phyloP scores from a whole-genome alignment of 2,329 filamentous ascomycete species.

The Ilyonectria mors-panacis region DNA sequence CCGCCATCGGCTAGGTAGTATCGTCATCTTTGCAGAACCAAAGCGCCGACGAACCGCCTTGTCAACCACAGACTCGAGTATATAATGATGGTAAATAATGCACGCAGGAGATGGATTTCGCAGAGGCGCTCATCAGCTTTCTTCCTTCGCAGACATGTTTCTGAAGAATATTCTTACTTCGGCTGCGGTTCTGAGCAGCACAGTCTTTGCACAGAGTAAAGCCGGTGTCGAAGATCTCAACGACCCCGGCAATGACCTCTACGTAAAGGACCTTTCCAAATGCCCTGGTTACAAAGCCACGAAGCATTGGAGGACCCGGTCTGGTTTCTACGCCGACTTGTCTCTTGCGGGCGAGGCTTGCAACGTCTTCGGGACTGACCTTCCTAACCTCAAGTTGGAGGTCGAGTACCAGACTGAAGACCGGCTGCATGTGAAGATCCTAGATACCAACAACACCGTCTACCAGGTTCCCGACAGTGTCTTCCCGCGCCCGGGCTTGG shows the following conservation, averaged over 20 bases:
- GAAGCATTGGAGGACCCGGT: slow-evolving; percentile 67
- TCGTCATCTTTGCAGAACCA: neutral
- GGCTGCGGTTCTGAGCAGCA: slow-evolving; percentile 31
- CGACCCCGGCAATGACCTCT: slow-evolving; percentile 38
- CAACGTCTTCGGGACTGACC: slow-evolving; percentile 84
- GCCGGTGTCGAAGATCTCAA: slow-evolving; percentile 36
- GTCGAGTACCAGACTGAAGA: slow-evolving; percentile 66
- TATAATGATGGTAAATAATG: slow-evolving; percentile 23
- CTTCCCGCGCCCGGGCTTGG: slow-evolving; percentile 66
- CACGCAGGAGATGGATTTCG: neutral
- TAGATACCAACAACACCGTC: slow-evolving; percentile 77
- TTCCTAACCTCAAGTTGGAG: slow-evolving; percentile 75
- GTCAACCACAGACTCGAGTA: neutral
- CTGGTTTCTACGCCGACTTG: slow-evolving; percentile 78
- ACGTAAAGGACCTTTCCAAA: slow-evolving; percentile 40
- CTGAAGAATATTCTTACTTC: slow-evolving; percentile 38
- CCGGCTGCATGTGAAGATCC: slow-evolving; percentile 79
- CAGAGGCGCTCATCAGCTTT: neutral
- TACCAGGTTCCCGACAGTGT: slow-evolving; percentile 83
- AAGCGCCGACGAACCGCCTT: neutral
- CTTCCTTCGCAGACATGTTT: slow-evolving; percentile 26
- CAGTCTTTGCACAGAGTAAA: slow-evolving; percentile 40
- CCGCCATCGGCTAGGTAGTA: slow-evolving; percentile 19
- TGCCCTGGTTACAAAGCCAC: slow-evolving; percentile 80
- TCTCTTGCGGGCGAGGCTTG: slow-evolving; percentile 78